A percentile compares a stretch with the other conserved stretches of the same genome.
Conservation (phyloP, 768 basidiomycete species). For the Macrocybe gigantea region DNA sequence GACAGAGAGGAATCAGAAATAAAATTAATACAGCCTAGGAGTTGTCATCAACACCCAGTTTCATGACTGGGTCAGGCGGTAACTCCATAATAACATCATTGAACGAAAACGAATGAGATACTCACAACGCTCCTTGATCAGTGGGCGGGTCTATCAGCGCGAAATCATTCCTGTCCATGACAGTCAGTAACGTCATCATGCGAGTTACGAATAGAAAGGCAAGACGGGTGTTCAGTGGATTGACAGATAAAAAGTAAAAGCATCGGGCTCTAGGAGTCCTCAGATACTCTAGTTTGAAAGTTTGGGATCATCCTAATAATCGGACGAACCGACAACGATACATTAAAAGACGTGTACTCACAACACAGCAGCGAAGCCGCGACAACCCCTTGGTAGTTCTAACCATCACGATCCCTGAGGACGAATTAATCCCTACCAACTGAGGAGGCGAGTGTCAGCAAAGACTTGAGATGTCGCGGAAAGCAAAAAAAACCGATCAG, state of each 20-base stretch:
- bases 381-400: neutral
- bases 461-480: neutral
- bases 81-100: constrained; percentile 75
- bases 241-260: constrained; percentile 52
- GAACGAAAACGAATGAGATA: constrained; percentile 11
- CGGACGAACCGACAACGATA: neutral
- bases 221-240: constrained; percentile 47
- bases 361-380: constrained; percentile 10
- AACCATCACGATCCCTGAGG: neutral
- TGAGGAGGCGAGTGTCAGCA: neutral
- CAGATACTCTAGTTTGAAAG: constrained; percentile 95
- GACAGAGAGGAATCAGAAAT: constrained; percentile 43
- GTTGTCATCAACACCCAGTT: constrained; percentile 59
- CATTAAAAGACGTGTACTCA: neutral
- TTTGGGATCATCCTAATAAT: constrained; percentile 47
- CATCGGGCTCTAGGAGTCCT: constrained; percentile 62
- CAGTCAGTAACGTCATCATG: neutral
- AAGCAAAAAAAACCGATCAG: constrained; percentile 54
- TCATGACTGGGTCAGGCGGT: constrained; percentile 66
- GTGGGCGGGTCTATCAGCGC: too few relatives aligned
- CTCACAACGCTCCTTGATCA: constrained; percentile 24
- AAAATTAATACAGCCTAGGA: constrained; percentile 74
- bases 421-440: neutral
- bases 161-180: neutral
- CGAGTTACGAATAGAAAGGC: neutral